Conservation (phyloP, 2,329 filamentous ascomycete genomes). For the Pyrenochaeta sp. region DNA sequence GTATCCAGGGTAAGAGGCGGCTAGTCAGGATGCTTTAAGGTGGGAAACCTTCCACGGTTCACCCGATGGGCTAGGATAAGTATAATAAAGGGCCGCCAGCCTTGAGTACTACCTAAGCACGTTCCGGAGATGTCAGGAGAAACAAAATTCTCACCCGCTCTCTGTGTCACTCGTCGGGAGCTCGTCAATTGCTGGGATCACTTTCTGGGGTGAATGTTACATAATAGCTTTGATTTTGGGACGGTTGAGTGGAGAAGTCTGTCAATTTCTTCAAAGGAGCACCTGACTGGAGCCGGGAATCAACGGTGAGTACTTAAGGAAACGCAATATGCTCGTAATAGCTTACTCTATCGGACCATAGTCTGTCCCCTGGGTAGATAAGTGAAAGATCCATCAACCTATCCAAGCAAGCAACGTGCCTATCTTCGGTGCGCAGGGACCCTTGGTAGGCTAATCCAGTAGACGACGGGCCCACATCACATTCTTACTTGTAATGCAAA, state of each 20-base stretch:
- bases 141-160: conserved; percentile 24
- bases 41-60: not conserved
- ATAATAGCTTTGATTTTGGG: conserved; percentile 38
- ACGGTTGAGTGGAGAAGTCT: conserved; percentile 7
- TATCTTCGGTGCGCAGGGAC: conserved; percentile 10
- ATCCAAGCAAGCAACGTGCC: conserved; percentile 16
- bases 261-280: conserved; percentile 28
- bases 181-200: conserved; percentile 38
- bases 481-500: conserved; percentile 26
- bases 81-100: conserved; percentile 11
- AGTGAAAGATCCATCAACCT: conserved; percentile 9
- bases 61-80: not conserved
- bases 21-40: conserved; percentile 1
- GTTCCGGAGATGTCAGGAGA: conserved; percentile 49
- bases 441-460: conserved; percentile 22
- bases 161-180: conserved; percentile 38
- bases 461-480: conserved; percentile 25
- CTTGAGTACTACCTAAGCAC: conserved; percentile 10
- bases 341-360: conserved; percentile 20
- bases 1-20: conserved; percentile 32
- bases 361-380: conserved; percentile 12
- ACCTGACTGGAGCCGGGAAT: conserved; percentile 28
- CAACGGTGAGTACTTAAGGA: conserved; percentile 20
- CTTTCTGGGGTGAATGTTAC: conserved; percentile 28
- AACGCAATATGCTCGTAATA: conserved; percentile 31